A percentile compares a stretch with the other conserved stretches of the same genome.
Evolutionary conservation across 345 rosid genomes (phyloP).

Genomic region (Anacardium occidentale): DNA sequence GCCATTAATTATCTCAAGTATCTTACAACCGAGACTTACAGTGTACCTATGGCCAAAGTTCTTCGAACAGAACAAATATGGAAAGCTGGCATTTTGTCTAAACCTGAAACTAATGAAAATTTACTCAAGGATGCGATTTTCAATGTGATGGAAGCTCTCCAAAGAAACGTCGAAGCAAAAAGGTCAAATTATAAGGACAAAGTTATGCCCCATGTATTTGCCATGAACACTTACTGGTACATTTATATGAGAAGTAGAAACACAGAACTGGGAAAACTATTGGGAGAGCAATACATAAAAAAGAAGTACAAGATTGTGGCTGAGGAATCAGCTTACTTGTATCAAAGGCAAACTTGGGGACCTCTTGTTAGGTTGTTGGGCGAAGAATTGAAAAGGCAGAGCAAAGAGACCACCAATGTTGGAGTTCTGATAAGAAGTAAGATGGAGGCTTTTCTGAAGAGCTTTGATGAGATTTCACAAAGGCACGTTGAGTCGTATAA

Average conservation of each 20-base stretch:
- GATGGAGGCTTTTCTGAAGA: conserved; percentile 41
- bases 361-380: conserved; percentile 44
- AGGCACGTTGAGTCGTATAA: conserved; percentile 33
- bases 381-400: conserved; percentile 17
- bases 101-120: conserved; percentile 45
- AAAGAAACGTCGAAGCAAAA: conserved; percentile 55
- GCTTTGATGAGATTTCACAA: conserved; percentile 41
- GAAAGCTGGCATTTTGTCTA: conserved; percentile 51
- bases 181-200: conserved; percentile 47
- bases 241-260: conserved; percentile 57
- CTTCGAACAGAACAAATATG: conserved; percentile 56
- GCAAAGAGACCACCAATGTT: background rate
- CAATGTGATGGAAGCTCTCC: conserved; percentile 58
- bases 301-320: conserved; percentile 45
- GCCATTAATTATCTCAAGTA: conserved; percentile 60
- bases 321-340: conserved; percentile 60
- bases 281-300: conserved; percentile 50
- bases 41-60: conserved; percentile 50
- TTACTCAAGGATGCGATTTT: conserved; percentile 48
- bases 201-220: conserved; percentile 37
- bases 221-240: conserved; percentile 72
- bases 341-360: conserved; percentile 55
- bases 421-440: conserved; percentile 26
- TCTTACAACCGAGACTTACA: conserved; percentile 44
- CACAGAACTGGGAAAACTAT: conserved; percentile 51